Base-by-base conservation (phyloP, 495 filamentous ascomycete species). In the Astrothelium macrocarpum region DNA sequence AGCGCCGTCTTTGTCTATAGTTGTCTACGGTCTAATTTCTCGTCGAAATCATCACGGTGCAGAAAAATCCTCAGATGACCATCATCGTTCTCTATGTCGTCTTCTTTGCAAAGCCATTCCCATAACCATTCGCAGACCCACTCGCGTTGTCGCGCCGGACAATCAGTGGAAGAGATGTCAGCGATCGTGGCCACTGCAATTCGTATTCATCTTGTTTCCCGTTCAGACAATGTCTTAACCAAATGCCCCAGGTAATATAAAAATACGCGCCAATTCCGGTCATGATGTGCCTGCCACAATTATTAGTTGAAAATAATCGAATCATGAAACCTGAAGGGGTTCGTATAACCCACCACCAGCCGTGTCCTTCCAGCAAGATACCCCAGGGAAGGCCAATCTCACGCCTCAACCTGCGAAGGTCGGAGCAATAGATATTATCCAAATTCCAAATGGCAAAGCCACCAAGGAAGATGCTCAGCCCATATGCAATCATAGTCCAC, bases 401-500 rank as follows among this genome's bases (percentile, higher is more conserved):
- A 62, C 86, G 84, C 65, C 92, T 84, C 84, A 87, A 91, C 14
- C 62, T 68, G 11, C 87, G 81, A 60, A 97, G 76, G n/a, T 76
- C 80, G 29, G 78, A 78, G 73, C 94, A 98, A 71, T 86, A 95
- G 60, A 79, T 72, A 64, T 90, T 96, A 68, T 98, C 94, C 68
- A 97, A 67, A 62, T 81, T 87, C 94, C 94, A 98, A 59, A 98
- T 83, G 3, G 78, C 79, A 76, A 95, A 97, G 0, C 91, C 94
- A 0, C 84, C 83, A 14, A 96, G 73, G 73, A 97, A 97, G 69
- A 90, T 82, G 34, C 76, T 75, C 31, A 97, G 76, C 0, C 94
- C 84, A 77, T 77, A 79, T 14, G 71, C 77, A 64, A 94, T 87
- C 80, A 95, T 83, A 23, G 79, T 77, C 86, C 95, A 90, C 85